phyloP scores from a whole-genome alignment of 257 asterid genomes.

The Solanum rostratum region DNA sequence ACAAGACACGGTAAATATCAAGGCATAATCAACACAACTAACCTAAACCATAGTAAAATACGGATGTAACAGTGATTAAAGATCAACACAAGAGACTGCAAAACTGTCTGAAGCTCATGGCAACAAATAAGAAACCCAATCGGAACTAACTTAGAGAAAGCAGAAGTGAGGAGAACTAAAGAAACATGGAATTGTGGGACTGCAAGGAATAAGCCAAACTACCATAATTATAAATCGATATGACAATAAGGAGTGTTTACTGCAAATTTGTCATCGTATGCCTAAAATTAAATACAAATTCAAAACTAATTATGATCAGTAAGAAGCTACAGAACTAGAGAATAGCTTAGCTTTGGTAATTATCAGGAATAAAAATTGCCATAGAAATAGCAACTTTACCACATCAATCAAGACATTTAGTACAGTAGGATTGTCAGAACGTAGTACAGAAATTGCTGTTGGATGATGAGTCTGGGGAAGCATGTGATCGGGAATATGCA shows the following conservation, averaged over 20 bases:
- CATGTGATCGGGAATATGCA: constrained; percentile 77
- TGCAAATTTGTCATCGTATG: background rate
- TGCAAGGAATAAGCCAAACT: background rate
- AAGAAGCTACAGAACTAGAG: background rate
- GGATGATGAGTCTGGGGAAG: constrained; percentile 90
- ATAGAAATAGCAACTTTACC: constrained; percentile 37
- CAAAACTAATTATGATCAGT: background rate
- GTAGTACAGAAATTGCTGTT: constrained; percentile 59
- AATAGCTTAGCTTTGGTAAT: background rate
- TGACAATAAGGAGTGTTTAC: background rate
- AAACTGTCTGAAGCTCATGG: background rate
- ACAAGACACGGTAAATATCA: background rate
- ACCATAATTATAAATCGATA: background rate
- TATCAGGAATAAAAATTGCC: background rate
- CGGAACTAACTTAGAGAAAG: background rate
- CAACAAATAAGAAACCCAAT: background rate
- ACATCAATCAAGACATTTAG: constrained; percentile 75
- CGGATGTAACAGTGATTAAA: background rate
- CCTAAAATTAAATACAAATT: background rate
- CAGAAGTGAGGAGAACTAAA: background rate
- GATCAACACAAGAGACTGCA: background rate
- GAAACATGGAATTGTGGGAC: background rate
- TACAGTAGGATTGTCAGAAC: constrained; percentile 60
- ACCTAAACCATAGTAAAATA: background rate
- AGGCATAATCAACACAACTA: background rate